phyloP scores from a whole-genome alignment of 148 eudicot genomes.

The Chenopodium formosanum region DNA sequence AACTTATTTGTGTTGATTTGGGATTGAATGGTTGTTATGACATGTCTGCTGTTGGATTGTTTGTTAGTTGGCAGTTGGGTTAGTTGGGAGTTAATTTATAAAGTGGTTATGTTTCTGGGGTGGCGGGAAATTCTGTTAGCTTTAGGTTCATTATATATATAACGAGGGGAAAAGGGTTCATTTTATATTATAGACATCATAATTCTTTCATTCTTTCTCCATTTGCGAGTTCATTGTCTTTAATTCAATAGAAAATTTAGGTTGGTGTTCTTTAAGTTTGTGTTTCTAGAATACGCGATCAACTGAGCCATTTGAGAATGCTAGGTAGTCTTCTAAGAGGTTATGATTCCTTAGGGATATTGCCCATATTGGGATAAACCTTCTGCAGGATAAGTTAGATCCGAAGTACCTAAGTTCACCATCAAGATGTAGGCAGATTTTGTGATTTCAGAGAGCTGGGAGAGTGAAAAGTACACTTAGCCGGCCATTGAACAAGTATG shows the following conservation, averaged over 20 bases:
- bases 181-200: neutral
- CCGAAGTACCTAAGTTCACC: neutral
- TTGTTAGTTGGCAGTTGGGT: conserved; percentile 17
- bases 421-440: neutral
- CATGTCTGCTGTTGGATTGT: conserved; percentile 10
- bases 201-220: neutral
- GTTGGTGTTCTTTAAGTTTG: neutral
- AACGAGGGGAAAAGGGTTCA: neutral
- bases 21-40: neutral
- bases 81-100: conserved; percentile 21
- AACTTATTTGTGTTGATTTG: neutral
- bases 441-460: neutral
- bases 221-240: neutral
- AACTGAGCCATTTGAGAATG: neutral
- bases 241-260: neutral
- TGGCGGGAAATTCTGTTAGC: conserved; percentile 22
- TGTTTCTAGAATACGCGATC: neutral
- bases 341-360: neutral
- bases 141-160: neutral
- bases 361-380: neutral
- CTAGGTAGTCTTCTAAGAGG: neutral
- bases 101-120: neutral
- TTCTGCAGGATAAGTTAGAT: neutral
- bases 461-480: neutral
- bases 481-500: neutral